A percentile compares a stretch with the other conserved stretches of the same genome.
Conservation (phyloP, 176 grass and related monocot species). For the Phragmites australis region DNA sequence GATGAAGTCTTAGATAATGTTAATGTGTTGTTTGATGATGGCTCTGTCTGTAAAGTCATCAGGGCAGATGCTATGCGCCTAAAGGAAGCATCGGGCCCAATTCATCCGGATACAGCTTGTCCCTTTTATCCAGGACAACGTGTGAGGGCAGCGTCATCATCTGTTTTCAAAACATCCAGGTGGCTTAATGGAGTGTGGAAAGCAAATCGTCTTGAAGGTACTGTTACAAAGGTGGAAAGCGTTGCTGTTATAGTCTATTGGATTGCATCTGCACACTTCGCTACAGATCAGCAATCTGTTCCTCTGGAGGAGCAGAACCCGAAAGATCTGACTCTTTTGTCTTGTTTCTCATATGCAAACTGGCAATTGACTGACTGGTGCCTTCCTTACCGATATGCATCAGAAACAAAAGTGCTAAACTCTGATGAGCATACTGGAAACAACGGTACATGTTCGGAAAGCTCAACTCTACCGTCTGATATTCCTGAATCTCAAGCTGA, state of each 20-base stretch:
- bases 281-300: slow-evolving; percentile 49
- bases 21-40: slow-evolving; percentile 91
- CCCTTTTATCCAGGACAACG: slow-evolving; percentile 93
- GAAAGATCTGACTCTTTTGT: slow-evolving; percentile 84
- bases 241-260: slow-evolving; percentile 84
- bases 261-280: slow-evolving; percentile 78
- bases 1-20: slow-evolving; percentile 94
- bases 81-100: slow-evolving; percentile 49
- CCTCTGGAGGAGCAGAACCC: slow-evolving; percentile 80
- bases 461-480: slow-evolving; percentile 26
- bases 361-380: slow-evolving; percentile 99
- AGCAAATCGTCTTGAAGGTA: slow-evolving; percentile 77
- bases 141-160: slow-evolving; percentile 73
- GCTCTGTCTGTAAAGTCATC: slow-evolving; percentile 80
- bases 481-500: slow-evolving; percentile 35
- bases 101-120: slow-evolving; percentile 66
- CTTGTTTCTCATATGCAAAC: slow-evolving; percentile 67
- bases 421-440: slow-evolving; percentile 37
- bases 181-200: slow-evolving; percentile 89
- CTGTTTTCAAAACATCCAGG: slow-evolving; percentile 82
- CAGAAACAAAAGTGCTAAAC: slow-evolving; percentile 36
- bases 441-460: slow-evolving; percentile 17
- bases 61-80: slow-evolving; percentile 76
- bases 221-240: slow-evolving; percentile 79
- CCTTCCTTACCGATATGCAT: slow-evolving; percentile 37